Evolutionary conservation across 768 basidiomycete species (phyloP).

Genomic region (Leccinum uliginosum): DNA sequence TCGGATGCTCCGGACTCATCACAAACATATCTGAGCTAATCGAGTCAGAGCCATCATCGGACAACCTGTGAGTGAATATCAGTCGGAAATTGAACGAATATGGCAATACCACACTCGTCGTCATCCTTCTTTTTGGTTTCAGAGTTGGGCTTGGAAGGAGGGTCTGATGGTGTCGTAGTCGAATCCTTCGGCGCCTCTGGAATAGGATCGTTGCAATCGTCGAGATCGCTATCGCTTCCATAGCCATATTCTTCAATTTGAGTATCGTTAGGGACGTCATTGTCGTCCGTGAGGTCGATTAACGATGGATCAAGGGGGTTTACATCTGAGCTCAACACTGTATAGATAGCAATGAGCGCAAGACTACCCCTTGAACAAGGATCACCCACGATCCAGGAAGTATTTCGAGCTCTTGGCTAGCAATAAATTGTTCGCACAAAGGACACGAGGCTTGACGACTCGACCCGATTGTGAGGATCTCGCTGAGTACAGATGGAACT

Average conservation of each 20-base stretch:
- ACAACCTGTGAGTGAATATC: slow-evolving; percentile 6
- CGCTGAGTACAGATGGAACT: slow-evolving; percentile 29
- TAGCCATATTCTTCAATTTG: slow-evolving; percentile 27
- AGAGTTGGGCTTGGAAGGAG: neutral
- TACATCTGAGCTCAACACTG: slow-evolving; percentile 15
- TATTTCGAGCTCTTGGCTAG: slow-evolving; percentile 25
- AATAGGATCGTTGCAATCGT: slow-evolving; percentile 19
- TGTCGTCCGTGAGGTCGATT: slow-evolving; percentile 11
- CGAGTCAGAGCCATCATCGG: slow-evolving; percentile 14
- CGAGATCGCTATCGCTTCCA: slow-evolving; percentile 34
- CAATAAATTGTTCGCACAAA: slow-evolving; percentile 28
- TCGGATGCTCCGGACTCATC: slow-evolving; percentile 13
- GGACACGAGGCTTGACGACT: slow-evolving; percentile 15
- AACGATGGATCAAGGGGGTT: slow-evolving; percentile 11
- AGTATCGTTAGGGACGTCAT: slow-evolving; percentile 6
- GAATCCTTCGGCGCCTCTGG: neutral
- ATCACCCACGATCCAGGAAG: slow-evolving; percentile 24
- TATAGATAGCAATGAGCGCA: neutral
- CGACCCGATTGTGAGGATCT: slow-evolving; percentile 11
- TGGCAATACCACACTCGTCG: slow-evolving; percentile 3
- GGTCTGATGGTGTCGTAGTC: neutral
- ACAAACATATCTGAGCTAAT: slow-evolving; percentile 15
- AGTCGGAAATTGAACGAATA: neutral
- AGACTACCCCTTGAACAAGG: neutral
- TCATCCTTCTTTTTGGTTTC: neutral